Evolutionary conservation across 1,284 basidiomycete genomes (phyloP), one percentile per base, ranked within the genome.

Genomic region (Cutaneotrichosporon sp.): DNA sequence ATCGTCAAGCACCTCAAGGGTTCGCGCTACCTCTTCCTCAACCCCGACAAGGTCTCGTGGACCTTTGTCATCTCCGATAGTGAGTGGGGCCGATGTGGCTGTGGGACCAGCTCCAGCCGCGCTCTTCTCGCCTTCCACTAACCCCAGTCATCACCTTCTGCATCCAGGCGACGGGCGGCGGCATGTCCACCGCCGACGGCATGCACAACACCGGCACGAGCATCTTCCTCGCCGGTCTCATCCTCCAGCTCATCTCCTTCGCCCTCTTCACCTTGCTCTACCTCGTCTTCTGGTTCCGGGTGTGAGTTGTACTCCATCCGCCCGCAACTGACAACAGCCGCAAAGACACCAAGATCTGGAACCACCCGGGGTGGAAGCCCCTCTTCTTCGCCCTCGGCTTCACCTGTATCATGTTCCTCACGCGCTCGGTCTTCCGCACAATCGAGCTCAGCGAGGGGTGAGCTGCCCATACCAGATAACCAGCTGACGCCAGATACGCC

Each of bases 391-490:
- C 84, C 5, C 72, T 89, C 58, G 68, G 79, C 31, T 66, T 87
- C 60, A 87, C 86, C 64, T 88, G 86, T 62, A 70, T 86, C 45
- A 56, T 54, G 43, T 66, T 63, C 60, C 52, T 64, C 22, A 60
- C 89, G 68, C 87, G 88, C 64, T 89, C 86, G 36, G 76, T 84
- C 6, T 90, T 86, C 77, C 85, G 89, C 72, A 85, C 85, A 2
- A 80, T 85, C 29, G 88, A 90, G 69, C 81, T 87, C 43, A 84
- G 84, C 3, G 79, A 89, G 76, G 88, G 88, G 62, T 60, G 29
- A 43, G 59, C 55, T 11, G 20, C 29, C 29, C 29, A 27, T 43
- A 7, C n/a, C n/a, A n/a, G n/a, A n/a, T n/a, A 14, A 27, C 22
- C 7, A 34, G 24, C 59, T 60, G 22, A 60, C 46, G 14, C 11